phyloP scores from a whole-genome alignment of 306 rosid species.

The Castanospermum australe region DNA sequence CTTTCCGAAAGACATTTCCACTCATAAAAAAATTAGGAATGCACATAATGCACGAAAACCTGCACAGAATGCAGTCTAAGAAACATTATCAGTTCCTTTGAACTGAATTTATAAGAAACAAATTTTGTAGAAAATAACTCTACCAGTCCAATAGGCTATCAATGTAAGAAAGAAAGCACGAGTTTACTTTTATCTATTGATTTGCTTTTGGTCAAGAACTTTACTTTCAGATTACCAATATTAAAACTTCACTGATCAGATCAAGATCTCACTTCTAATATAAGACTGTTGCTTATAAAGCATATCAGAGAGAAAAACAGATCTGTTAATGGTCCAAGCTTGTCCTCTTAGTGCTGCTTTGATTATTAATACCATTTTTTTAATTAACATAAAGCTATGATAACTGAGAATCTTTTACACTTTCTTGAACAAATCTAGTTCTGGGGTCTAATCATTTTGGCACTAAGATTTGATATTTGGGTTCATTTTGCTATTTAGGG shows the following conservation, averaged over 20 bases:
- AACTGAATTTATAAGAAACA: too few relatives aligned
- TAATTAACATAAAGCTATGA: neutral
- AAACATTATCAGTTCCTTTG: too few relatives aligned
- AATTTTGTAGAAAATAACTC: too few relatives aligned
- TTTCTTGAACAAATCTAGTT: conserved; percentile 1
- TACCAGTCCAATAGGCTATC: too few relatives aligned
- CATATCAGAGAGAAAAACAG: neutral
- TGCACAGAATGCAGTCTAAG: neutral
- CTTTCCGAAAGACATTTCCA: neutral
- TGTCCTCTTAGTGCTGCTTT: conserved; percentile 18
- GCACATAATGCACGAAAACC: neutral
- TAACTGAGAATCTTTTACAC: conserved; percentile 1
- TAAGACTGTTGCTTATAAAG: neutral
- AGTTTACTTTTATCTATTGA: too few relatives aligned
- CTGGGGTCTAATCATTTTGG: conserved; percentile 20
- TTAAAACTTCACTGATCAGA: conserved; percentile 3
- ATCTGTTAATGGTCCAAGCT: neutral
- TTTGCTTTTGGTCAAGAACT: too few relatives aligned
- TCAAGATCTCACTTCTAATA: conserved; percentile 25
- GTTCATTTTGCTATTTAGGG: neutral
- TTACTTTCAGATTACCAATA: too few relatives aligned
- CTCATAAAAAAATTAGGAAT: neutral
- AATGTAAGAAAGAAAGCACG: too few relatives aligned
- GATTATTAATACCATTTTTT: neutral
- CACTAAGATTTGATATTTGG: too few relatives aligned